Conservation (phyloP, 108 stramenopile species). For the Fragilariopsis cylindrus region DNA sequence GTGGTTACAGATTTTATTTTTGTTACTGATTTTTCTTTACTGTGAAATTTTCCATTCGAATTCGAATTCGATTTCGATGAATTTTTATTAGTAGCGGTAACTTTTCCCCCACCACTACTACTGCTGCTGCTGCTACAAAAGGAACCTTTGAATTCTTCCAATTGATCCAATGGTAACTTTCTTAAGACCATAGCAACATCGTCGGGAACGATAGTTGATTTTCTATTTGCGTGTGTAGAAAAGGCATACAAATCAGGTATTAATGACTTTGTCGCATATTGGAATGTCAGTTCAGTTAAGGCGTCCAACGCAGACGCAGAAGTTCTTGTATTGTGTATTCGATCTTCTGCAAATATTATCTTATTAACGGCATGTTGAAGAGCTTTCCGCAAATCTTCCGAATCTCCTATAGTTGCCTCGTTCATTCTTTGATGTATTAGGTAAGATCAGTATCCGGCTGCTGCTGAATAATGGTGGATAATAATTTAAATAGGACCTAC, state of each 20-base stretch:
- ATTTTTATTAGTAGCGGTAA: no score
- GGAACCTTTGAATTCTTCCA: slow-evolving; percentile 15
- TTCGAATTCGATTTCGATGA: no score
- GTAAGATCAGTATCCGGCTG: no score
- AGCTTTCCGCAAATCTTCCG: slow-evolving; percentile 33
- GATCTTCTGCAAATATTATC: slow-evolving; percentile 31
- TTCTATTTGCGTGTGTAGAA: slow-evolving; percentile 45
- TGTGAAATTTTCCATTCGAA: no score
- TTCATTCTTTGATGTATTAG: neutral
- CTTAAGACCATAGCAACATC: slow-evolving; percentile 36
- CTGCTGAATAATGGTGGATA: no score
- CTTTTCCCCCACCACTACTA: neutral
- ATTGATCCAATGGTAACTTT: slow-evolving; percentile 25
- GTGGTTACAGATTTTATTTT: neutral
- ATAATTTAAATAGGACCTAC: no score
- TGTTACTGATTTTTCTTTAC: no score
- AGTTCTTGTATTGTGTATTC: slow-evolving; percentile 23
- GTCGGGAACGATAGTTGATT: slow-evolving; percentile 21
- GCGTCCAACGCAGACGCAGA: slow-evolving; percentile 49
- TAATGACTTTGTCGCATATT: slow-evolving; percentile 54
- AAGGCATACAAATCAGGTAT: slow-evolving; percentile 58
- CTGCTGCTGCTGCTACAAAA: neutral
- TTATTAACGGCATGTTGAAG: slow-evolving; percentile 35
- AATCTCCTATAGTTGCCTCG: slow-evolving; percentile 1
- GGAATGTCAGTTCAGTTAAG: slow-evolving; percentile 60